Percentiles rank a stretch among this genome's conserved stretches.
These are phyloP conservation scores for Gaultheria prostrata DNA, from an alignment of 148 eudicot genomes.

Conservation along the genomic window DNA sequence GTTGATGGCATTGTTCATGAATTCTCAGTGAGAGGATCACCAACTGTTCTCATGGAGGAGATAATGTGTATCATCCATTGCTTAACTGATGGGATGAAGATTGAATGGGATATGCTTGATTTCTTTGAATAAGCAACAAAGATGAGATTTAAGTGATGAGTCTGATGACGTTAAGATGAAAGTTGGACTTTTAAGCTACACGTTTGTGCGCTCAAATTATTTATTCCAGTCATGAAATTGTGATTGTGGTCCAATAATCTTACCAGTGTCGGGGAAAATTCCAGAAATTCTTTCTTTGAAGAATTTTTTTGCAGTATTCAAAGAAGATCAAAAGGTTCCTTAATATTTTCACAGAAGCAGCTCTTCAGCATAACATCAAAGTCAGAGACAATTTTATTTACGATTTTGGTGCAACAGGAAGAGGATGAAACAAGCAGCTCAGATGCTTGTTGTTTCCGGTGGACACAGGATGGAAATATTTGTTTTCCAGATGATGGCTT, in stretches of 20 bases:
- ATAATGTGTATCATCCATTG: conserved; percentile 30
- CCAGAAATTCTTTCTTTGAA: neutral
- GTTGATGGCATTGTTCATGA: conserved; percentile 58
- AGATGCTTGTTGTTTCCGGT: neutral
- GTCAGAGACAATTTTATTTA: conserved; percentile 17
- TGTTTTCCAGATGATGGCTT: conserved; percentile 19
- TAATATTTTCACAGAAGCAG: conserved; percentile 21
- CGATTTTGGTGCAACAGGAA: conserved; percentile 16
- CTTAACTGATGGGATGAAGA: conserved; percentile 37
- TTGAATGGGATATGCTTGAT: neutral
- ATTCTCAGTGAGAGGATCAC: conserved; percentile 67
- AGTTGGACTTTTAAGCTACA: neutral
- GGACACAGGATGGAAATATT: conserved; percentile 19
- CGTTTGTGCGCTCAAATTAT: neutral
- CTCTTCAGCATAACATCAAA: conserved; percentile 22
- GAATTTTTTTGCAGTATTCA: neutral
- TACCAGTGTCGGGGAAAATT: neutral
- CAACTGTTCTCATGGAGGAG: conserved; percentile 41
- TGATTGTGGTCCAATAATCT: neutral
- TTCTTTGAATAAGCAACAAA: neutral
- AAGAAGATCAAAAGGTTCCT: conserved; percentile 17
- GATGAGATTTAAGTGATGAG: conserved; percentile 8
- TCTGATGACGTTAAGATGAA: neutral
- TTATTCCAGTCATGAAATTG: neutral
- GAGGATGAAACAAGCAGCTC: conserved; percentile 17